Evolutionary conservation across 108 stramenopile species (phyloP), one percentile per base, ranked within the genome.

Genomic region (Phaeodactylum tricornutum): DNA sequence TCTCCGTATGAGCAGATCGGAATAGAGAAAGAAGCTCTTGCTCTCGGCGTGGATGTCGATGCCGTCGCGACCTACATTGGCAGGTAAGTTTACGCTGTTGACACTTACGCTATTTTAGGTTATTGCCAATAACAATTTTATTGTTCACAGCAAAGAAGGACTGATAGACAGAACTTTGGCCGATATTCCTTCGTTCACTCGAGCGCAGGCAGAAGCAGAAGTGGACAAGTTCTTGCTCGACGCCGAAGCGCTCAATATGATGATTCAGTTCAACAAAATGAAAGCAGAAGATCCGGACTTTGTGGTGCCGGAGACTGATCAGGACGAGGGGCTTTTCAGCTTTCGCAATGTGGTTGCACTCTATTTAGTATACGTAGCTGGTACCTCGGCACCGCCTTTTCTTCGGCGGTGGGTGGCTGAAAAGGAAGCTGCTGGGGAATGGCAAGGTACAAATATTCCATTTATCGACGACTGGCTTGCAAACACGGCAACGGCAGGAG

Each of bases 171-270:
- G 79, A 66, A 71, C 83, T 40, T 59, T 75, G 61, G 23, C 43
- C 0, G 81, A 84, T 58, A 76, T 78, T 27, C 61, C 71, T 22
- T 47, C 42, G 29, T 67, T 75, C 43, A 50, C 66, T 32, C 40
- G 38, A 27, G 59, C 58, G 8, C 25, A 63, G 22, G 67, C 64
- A 39, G 54, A 61, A 49, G 24, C 36, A 29, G 81, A 84, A 62
- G 83, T 80, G 6, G 64, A 70, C 48, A 78, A 66, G 62, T 86
- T 81, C 50, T 55, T 86, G 43, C 57, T 90, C 61, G 88, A 90
- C 46, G 60, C 60, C 3, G 88, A 90, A 67, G 83, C 78, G 65
- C 67, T 90, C 37, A 67, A 83, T 25, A 38, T 68, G 9, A 76
- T 57, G 40, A 74, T 86, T 47, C 68, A 68, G 62, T 90, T 62